Percentiles rank a stretch among this genome's conserved stretches.
phyloP scores from a whole-genome alignment of 352 stramenopile genomes.

The Globisporangium paddicum region DNA sequence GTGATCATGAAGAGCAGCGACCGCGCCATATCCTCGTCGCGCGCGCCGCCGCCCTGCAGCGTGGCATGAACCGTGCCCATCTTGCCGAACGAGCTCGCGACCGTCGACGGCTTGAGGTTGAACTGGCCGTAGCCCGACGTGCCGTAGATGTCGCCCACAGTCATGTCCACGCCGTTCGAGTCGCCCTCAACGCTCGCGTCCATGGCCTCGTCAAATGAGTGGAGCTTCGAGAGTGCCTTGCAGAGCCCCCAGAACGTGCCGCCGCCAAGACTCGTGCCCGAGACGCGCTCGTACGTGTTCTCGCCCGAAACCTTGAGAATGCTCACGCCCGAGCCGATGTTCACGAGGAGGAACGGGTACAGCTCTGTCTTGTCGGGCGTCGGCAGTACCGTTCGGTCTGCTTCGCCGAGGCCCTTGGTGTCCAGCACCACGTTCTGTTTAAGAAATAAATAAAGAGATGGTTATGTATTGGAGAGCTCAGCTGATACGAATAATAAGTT shows the following conservation, averaged over 20 bases:
- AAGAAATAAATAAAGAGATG: background rate
- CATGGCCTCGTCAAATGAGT: slow-evolving; percentile 78
- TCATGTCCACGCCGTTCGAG: slow-evolving; percentile 90
- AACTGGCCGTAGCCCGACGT: slow-evolving; percentile 84
- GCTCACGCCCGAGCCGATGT: slow-evolving; percentile 97
- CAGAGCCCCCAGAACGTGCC: slow-evolving; percentile 97
- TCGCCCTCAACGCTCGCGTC: slow-evolving; percentile 61
- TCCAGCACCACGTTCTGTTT: slow-evolving; percentile 48
- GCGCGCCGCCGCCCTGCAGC: slow-evolving; percentile 22
- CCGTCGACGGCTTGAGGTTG: slow-evolving; percentile 72
- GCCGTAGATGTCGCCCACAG: slow-evolving; percentile 99
- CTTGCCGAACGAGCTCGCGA: slow-evolving; percentile 98
- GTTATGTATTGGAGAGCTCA: too few relatives aligned
- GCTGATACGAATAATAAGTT: background rate
- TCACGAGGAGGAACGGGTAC: slow-evolving; percentile 97
- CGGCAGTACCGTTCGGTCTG: slow-evolving; percentile 57
- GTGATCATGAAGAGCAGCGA: slow-evolving; percentile 98
- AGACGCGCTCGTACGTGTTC: slow-evolving; percentile 93
- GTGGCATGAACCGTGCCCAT: slow-evolving; percentile 39
- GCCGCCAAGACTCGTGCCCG: slow-evolving; percentile 95
- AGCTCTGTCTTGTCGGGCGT: slow-evolving; percentile 41
- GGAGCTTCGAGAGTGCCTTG: slow-evolving; percentile 86
- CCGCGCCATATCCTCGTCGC: slow-evolving; percentile 92
- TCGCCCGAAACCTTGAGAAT: slow-evolving; percentile 92
- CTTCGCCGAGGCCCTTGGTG: slow-evolving; percentile 48